Evolutionary conservation across 2,329 filamentous ascomycete species (phyloP).

Genomic region (Domatiomyces catenatus): DNA sequence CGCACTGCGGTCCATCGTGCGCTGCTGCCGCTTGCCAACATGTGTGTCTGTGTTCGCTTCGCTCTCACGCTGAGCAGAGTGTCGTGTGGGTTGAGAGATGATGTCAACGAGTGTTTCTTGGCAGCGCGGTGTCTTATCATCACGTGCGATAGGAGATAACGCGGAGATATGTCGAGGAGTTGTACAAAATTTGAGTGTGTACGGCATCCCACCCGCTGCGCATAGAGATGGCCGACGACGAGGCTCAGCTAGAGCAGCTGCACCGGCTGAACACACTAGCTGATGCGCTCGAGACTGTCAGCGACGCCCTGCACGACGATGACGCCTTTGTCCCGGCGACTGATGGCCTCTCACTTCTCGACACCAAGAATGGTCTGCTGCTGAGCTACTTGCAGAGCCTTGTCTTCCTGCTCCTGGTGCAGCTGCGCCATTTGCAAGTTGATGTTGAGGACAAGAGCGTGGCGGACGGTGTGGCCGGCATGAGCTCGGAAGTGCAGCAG

Average conservation of each 20-base stretch:
- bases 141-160: not conserved
- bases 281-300: conserved; percentile 7
- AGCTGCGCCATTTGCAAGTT: conserved; percentile 43
- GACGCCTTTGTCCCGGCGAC: conserved; percentile 56
- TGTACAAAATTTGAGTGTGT: not conserved
- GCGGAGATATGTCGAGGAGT: not conserved
- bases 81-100: not conserved
- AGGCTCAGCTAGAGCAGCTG: not conserved
- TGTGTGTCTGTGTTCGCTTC: not conserved
- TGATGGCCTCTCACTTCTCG: conserved; percentile 83
- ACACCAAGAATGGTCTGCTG: conserved; percentile 93
- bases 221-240: conserved; percentile 10
- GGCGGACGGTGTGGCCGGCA: conserved; percentile 20
- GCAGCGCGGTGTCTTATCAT: not conserved
- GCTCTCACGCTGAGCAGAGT: not conserved
- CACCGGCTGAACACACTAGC: conserved; percentile 10
- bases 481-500: conserved; percentile 56
- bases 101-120: not conserved
- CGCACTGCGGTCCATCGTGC: not conserved
- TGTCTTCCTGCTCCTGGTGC: conserved; percentile 70
- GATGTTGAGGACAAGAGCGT: conserved; percentile 14
- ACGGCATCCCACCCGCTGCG: not conserved
- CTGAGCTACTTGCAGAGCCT: conserved; percentile 92
- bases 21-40: not conserved
- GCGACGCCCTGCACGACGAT: conserved; percentile 22